Evolutionary conservation across 352 stramenopile genomes (phyloP).

Genomic region (Pythium chondricola): DNA sequence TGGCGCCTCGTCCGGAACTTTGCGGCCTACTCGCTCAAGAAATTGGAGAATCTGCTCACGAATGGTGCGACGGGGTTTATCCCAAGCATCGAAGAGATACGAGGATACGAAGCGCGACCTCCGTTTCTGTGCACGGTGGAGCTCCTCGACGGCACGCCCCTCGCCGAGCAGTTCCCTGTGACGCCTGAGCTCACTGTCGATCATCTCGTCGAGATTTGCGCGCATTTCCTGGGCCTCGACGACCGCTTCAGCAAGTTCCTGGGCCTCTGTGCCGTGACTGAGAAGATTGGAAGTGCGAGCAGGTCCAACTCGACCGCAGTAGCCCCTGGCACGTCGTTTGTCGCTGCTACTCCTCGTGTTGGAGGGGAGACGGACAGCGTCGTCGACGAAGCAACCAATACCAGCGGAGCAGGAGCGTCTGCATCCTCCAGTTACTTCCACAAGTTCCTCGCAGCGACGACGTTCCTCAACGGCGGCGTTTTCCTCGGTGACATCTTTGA

Average conservation of each 20-base stretch:
- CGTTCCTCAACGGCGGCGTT: slow-evolving; percentile 76
- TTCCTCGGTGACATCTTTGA: slow-evolving; percentile 91
- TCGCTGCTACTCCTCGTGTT: slow-evolving; percentile 14
- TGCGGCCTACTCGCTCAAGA: slow-evolving; percentile 88
- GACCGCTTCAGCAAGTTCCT: slow-evolving; percentile 82
- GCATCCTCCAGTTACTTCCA: slow-evolving; percentile 58
- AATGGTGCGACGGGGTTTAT: slow-evolving; percentile 91
- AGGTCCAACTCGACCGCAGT: slow-evolving; percentile 23
- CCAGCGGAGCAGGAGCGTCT: slow-evolving; percentile 8
- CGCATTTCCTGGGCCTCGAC: slow-evolving; percentile 87
- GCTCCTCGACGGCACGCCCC: slow-evolving; percentile 86
- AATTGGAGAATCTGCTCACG: slow-evolving; percentile 86
- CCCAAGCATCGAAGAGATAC: slow-evolving; percentile 91
- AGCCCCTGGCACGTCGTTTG: slow-evolving; percentile 26
- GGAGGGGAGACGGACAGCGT: slow-evolving; percentile 25
- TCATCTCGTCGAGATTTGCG: slow-evolving; percentile 90
- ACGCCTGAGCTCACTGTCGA: slow-evolving; percentile 89
- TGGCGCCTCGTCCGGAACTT: slow-evolving; percentile 83
- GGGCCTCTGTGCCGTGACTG: slow-evolving; percentile 47
- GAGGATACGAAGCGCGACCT: slow-evolving; percentile 88
- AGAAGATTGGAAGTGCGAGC: slow-evolving; percentile 25
- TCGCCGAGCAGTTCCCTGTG: slow-evolving; percentile 90
- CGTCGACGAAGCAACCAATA: slow-evolving; percentile 14
- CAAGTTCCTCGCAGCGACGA: slow-evolving; percentile 67
- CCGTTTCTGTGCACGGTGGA: slow-evolving; percentile 92